A percentile compares a stretch with the other conserved stretches of the same genome.
Conservation (phyloP, 176 grass and related monocot genomes). For the Poa annua region DNA sequence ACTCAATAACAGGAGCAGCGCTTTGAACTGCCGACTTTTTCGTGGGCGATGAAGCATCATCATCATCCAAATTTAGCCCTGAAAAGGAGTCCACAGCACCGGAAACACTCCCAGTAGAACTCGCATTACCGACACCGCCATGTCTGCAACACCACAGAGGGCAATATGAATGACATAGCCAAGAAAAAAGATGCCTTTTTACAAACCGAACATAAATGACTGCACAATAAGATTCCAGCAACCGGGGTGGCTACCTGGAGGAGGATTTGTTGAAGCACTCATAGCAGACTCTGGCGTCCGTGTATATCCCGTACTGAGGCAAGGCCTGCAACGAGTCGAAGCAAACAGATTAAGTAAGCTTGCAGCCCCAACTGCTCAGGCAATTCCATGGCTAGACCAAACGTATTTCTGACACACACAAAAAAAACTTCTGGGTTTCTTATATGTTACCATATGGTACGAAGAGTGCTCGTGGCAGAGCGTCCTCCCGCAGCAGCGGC, state of each 20-base stretch:
- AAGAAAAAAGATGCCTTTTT: slow-evolving; percentile 8
- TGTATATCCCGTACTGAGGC: slow-evolving; percentile 86
- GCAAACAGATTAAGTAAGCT: background rate
- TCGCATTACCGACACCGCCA: slow-evolving; percentile 40
- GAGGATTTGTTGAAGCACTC: slow-evolving; percentile 83
- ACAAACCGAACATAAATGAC: background rate
- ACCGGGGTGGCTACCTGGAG: slow-evolving; percentile 56
- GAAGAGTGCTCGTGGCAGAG: slow-evolving; percentile 95
- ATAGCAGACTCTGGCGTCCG: slow-evolving; percentile 87
- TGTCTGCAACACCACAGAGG: slow-evolving; percentile 51
- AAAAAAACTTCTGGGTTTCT: too few species aligned
- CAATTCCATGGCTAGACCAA: background rate
- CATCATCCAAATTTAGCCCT: slow-evolving; percentile 67
- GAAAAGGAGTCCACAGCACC: slow-evolving; percentile 62
- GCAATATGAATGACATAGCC: slow-evolving; percentile 17
- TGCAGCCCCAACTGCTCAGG: background rate
- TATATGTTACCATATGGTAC: slow-evolving; percentile 71
- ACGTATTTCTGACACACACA: too few species aligned
- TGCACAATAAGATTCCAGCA: background rate
- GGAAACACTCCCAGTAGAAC: slow-evolving; percentile 27
- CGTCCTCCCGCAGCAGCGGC: slow-evolving; percentile 88
- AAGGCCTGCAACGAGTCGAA: slow-evolving; percentile 64
- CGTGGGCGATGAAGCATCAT: slow-evolving; percentile 43
- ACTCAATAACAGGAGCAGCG: slow-evolving; percentile 50
- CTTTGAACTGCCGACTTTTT: slow-evolving; percentile 36